Evolutionary conservation across 2,329 filamentous ascomycete genomes (phyloP).

Genomic region (Cadophora malorum): DNA sequence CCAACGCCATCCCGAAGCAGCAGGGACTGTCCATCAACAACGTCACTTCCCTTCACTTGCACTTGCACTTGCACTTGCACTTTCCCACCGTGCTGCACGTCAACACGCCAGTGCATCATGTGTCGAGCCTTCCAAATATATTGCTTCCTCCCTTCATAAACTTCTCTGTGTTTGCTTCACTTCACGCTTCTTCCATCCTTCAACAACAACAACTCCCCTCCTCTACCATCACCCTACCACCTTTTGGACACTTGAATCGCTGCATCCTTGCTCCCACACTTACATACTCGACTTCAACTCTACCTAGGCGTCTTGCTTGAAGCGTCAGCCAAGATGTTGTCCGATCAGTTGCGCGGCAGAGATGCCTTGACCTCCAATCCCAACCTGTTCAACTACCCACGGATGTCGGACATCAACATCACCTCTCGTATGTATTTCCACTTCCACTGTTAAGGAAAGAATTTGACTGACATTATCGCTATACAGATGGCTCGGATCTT

Average conservation of each 20-base stretch:
- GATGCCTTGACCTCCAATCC: slow-evolving; percentile 37
- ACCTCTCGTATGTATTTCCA: slow-evolving; percentile 49
- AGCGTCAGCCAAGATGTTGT: slow-evolving; percentile 24
- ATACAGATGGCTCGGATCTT: slow-evolving; percentile 59
- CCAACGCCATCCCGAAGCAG: background rate
- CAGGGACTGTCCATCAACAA: slow-evolving; percentile 2
- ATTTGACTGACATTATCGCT: background rate
- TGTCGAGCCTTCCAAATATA: background rate
- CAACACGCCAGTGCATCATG: background rate
- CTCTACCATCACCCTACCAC: background rate
- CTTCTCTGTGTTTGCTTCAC: background rate
- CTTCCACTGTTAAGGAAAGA: background rate
- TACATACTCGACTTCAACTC: background rate
- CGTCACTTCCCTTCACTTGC: slow-evolving; percentile 3
- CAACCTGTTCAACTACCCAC: slow-evolving; percentile 38
- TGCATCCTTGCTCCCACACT: slow-evolving; percentile 4
- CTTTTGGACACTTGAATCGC: slow-evolving; percentile 1
- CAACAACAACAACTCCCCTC: background rate
- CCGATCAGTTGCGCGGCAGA: slow-evolving; percentile 26
- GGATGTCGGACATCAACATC: slow-evolving; percentile 59
- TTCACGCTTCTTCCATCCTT: background rate
- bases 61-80: slow-evolving; percentile 4
- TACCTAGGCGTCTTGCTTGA: background rate
- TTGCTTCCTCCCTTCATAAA: background rate
- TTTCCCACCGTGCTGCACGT: background rate